Base-by-base conservation (phyloP, 345 rosid genomes). In the Citrus cavaleriei region DNA sequence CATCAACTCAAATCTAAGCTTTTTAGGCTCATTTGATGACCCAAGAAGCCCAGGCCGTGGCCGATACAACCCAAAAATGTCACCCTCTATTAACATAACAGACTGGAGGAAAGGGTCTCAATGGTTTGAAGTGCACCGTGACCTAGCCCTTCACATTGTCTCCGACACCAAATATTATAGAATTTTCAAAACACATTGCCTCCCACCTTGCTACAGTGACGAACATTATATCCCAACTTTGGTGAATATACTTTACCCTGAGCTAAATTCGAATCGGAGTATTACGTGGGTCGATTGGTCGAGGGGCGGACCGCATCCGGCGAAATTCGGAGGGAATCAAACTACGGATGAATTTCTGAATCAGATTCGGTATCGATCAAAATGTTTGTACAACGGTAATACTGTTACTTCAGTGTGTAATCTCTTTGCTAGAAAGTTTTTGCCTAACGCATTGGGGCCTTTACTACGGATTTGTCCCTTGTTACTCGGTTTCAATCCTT, bases 41-140 rank as follows among this genome's bases (percentile, higher is more conserved):
- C 90, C 91, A 10, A 74, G 90, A 40, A 87, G 70, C 54, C 30
- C 74, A 0, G 86, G 96, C 0, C 82, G 94, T 0, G 96, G 98
- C 32, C 87, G 96, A 2, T 91, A 91, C 87, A 89, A 86, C 79
- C 82, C 84, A 18, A 61, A 74, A 76, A 90, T 91, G 95, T 80
- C 38, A 27, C 95, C 97, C 2, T 54, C 71, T 7, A 84, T 93
- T 22, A 90, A 86, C 78, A 46, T 87, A 51, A 87, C 91, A 7
- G 18, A 91, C 9, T 93, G 97, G 98, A 80, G 95, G 67, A 93
- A 93, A 85, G 95, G 97, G 30, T 88, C 97, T 5, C 98, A 93
- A 54, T 93, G 95, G 98, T 91, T 93, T n/a, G 93, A 91, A 73
- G 28, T 89, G 19, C 82, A 77, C 54, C 92, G 97, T 1, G 85